Percentiles rank a stretch among this genome's conserved stretches.
These are phyloP conservation scores for Russula earlei DNA, from an alignment of 768 basidiomycete species.

Conservation along the genomic window DNA sequence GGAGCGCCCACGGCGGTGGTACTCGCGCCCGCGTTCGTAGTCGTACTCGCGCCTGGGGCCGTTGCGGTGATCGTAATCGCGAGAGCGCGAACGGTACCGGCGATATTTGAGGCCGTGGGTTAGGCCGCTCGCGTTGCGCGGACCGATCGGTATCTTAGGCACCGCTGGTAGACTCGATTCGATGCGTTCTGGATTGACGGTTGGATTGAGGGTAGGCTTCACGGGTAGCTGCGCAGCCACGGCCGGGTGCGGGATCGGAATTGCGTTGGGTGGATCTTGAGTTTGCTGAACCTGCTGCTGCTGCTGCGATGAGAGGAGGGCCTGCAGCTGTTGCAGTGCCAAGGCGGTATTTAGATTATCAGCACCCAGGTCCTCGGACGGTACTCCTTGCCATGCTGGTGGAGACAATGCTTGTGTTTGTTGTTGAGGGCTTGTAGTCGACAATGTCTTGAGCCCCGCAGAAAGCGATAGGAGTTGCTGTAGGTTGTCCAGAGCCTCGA, in stretches of 20 bases:
- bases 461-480: slow-evolving; percentile 5
- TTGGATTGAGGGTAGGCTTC: background rate
- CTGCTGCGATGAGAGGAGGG: background rate
- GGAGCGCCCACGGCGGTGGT: background rate
- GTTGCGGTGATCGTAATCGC: background rate
- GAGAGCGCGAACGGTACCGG: background rate
- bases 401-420: background rate
- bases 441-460: background rate
- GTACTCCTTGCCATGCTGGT: background rate
- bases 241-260: background rate
- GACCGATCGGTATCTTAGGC: background rate
- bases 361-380: background rate
- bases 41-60: background rate
- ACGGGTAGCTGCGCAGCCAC: background rate
- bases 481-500: slow-evolving; percentile 7
- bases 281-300: background rate
- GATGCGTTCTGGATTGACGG: background rate
- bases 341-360: background rate
- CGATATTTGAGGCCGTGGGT: background rate
- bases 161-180: too few relatives aligned
- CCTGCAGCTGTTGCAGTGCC: background rate
- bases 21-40: background rate
- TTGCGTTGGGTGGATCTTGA: background rate
- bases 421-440: background rate
- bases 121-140: background rate